phyloP scores from a whole-genome alignment of 1,284 basidiomycete genomes.

The Cutaneotrichosporon daszewskae region DNA sequence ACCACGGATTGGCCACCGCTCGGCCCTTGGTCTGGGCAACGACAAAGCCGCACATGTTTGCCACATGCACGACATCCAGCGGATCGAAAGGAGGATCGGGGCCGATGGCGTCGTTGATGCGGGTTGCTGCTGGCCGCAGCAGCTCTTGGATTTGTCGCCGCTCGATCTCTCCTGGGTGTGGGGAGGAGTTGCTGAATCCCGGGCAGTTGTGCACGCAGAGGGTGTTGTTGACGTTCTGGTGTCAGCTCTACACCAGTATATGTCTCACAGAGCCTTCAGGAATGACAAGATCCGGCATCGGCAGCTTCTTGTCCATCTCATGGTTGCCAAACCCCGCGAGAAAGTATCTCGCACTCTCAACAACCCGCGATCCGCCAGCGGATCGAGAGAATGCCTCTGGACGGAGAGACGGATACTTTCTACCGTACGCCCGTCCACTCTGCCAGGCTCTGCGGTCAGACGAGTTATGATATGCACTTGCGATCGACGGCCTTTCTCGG shows the following conservation, averaged over 20 bases:
- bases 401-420: slow-evolving; percentile 45
- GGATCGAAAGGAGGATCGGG: slow-evolving; percentile 59
- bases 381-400: slow-evolving; percentile 61
- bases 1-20: slow-evolving; percentile 59
- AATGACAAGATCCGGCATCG: slow-evolving; percentile 26
- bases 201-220: slow-evolving; percentile 65
- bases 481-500: slow-evolving; percentile 63
- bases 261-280: slow-evolving; percentile 26
- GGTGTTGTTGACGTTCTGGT: slow-evolving; percentile 60
- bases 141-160: neutral
- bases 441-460: slow-evolving; percentile 43
- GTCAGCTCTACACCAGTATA: neutral
- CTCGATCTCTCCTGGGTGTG: neutral
- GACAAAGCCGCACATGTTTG: slow-evolving; percentile 73
- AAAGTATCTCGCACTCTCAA: slow-evolving; percentile 66
- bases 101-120: slow-evolving; percentile 49
- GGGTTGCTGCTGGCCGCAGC: slow-evolving; percentile 47
- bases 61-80: slow-evolving; percentile 58
- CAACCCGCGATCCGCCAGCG: slow-evolving; percentile 58
- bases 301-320: slow-evolving; percentile 16
- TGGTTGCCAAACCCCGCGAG: slow-evolving; percentile 38
- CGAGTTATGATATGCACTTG: slow-evolving; percentile 54
- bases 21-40: slow-evolving; percentile 33
- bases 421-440: slow-evolving; percentile 24
- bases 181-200: slow-evolving; percentile 46